Percentiles rank a stretch among this genome's conserved stretches.
phyloP scores from a whole-genome alignment of 495 filamentous ascomycete species.

The Penicillium desertorum region DNA sequence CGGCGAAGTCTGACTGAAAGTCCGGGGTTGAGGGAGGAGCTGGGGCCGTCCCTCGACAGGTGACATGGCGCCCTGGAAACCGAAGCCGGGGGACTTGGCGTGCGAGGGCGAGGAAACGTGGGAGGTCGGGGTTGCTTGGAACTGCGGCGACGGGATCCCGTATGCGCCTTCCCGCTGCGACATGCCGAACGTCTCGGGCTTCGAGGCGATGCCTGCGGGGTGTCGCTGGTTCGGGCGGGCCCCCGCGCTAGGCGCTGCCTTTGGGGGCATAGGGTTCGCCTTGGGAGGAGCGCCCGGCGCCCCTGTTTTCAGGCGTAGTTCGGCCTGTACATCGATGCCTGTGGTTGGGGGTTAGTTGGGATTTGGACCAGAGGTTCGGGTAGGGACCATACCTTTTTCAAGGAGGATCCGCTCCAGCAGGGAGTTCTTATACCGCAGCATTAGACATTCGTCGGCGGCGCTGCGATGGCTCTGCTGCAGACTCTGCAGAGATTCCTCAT shows the following conservation, averaged over 20 bases:
- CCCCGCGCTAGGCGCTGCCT: conserved; percentile 46
- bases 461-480: conserved; percentile 91
- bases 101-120: conserved; percentile 74
- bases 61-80: conserved; percentile 66
- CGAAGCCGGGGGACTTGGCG: conserved; percentile 67
- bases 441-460: conserved; percentile 95
- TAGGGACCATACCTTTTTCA: conserved; percentile 72
- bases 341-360: conserved; percentile 15
- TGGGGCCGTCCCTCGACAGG: conserved; percentile 63
- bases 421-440: conserved; percentile 98
- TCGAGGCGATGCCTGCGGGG: conserved; percentile 67
- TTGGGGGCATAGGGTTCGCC: conserved; percentile 49
- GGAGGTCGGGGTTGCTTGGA: conserved; percentile 78
- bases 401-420: conserved; percentile 90
- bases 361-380: not conserved
- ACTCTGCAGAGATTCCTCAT: conserved; percentile 88
- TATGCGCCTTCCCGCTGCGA: conserved; percentile 52
- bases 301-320: conserved; percentile 84
- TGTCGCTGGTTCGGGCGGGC: conserved; percentile 60
- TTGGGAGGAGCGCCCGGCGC: conserved; percentile 61
- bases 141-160: conserved; percentile 57
- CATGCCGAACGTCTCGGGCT: conserved; percentile 60
- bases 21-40: conserved; percentile 44
- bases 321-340: conserved; percentile 98
- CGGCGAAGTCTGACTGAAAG: conserved; percentile 41